phyloP scores from a whole-genome alignment of 1,284 basidiomycete species.

The Tilletia indica region DNA sequence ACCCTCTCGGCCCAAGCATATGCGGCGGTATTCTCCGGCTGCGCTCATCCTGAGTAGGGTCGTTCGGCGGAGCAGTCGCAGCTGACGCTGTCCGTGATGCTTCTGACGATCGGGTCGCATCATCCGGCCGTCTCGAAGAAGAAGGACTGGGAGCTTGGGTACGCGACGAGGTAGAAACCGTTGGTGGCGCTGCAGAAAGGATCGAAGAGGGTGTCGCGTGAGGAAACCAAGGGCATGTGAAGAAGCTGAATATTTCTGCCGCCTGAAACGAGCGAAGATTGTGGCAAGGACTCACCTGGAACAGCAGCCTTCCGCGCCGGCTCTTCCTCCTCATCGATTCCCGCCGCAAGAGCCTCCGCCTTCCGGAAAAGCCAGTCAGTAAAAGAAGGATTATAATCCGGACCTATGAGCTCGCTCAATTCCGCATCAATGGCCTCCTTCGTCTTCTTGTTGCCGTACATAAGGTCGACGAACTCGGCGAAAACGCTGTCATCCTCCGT shows the following conservation, averaged over 20 bases:
- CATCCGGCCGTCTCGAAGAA: too few species aligned
- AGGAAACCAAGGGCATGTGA: too few species aligned
- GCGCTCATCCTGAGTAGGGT: neutral
- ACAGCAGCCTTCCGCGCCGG: neutral
- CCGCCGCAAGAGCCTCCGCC: conserved; percentile 24
- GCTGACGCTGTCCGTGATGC: neutral
- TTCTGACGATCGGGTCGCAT: neutral
- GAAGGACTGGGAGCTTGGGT: too few species aligned
- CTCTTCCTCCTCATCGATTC: neutral
- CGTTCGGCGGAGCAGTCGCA: neutral
- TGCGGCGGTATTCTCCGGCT: neutral
- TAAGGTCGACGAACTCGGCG: conserved; percentile 55
- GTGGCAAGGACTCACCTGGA: too few species aligned
- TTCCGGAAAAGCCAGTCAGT: conserved; percentile 43
- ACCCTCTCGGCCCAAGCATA: neutral
- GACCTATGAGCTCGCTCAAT: conserved; percentile 48
- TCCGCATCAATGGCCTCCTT: conserved; percentile 46
- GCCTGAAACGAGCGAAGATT: too few species aligned
- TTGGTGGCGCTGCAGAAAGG: too few species aligned
- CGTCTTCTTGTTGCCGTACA: conserved; percentile 53
- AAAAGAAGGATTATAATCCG: conserved; percentile 42
- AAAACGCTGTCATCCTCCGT: conserved; percentile 19
- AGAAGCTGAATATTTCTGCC: too few species aligned
- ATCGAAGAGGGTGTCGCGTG: too few species aligned
- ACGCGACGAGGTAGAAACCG: too few species aligned